Evolutionary conservation across 1,284 basidiomycete genomes (phyloP), one percentile per base, ranked within the genome.

Genomic region (Moesziomyces aphidis): DNA sequence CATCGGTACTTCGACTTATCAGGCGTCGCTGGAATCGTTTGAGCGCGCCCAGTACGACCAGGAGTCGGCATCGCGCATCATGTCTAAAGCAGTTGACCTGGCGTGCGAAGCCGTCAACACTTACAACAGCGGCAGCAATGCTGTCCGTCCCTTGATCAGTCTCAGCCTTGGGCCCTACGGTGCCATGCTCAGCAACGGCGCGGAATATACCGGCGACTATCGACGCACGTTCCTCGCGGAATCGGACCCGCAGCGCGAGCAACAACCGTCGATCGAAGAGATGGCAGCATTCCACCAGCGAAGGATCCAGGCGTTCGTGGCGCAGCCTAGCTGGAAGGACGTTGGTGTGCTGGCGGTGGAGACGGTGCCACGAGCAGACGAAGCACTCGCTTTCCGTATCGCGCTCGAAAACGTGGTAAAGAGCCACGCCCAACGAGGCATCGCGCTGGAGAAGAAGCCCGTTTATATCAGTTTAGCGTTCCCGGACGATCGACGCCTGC

Each of bases 201-300:
- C 76, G 5, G 78, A 80, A 49, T 80, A 81, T 39, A 81, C 76
- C 1, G 79, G 79, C n/a, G 73, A 77, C 36, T 81, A 81, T 47
- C 62, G 59, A 43, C 52, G 50, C 22, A 68, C 70, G 2, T 71
- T 62, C 44, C 54, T 74, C 5, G 50, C 66, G 22, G 58, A 71
- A 43, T 57, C 69, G 8, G 65, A 69, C 22, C 62, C 57, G 15
- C 52, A 51, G 17, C 58, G 63, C 11, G 56, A 67, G 24, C 50
- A 57, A 52, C 72, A 72, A 31, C 71, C 72, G 6, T 61, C 57
- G 36, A 48, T 69, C 15, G 61, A 61, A 13, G 71, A 78, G 39
- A 64, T 82, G 61, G 59, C 60, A 0, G 56, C 58, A 23, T 82
- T 82, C 48, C 79, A 82, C 34, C 58, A 66, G 24, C 51, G 80